phyloP scores from a whole-genome alignment of 306 rosid species.

The Acacia acuminata region DNA sequence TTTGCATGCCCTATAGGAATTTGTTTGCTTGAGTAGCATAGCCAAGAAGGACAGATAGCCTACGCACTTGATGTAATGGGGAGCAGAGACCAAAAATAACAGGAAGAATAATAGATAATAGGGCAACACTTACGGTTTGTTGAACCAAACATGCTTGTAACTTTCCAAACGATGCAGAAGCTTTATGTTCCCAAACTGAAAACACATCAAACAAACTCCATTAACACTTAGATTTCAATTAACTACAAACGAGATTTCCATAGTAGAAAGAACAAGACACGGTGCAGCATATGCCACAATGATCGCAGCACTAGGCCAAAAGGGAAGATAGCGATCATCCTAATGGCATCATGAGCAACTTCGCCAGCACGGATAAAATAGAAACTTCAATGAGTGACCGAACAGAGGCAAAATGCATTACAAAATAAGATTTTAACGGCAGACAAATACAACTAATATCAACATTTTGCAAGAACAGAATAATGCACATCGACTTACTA shows the following conservation, averaged over 20 bases:
- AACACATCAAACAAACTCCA: constrained; percentile 24
- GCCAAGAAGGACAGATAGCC: neutral
- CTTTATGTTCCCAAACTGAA: constrained; percentile 26
- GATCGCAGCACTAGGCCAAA: neutral
- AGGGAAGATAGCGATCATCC: neutral
- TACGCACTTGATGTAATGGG: neutral
- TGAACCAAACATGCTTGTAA: constrained; percentile 68
- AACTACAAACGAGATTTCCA: neutral
- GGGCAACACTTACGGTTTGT: constrained; percentile 64
- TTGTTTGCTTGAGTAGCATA: neutral
- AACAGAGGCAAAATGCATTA: neutral
- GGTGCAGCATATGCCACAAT: neutral
- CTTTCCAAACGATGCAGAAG: constrained; percentile 14
- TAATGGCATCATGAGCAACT: neutral
- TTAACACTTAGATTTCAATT: neutral
- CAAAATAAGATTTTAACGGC: neutral
- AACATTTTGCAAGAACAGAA: neutral
- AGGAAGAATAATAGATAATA: neutral
- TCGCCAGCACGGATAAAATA: neutral
- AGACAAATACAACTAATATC: neutral
- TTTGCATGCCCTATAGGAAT: neutral
- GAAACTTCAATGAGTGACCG: neutral
- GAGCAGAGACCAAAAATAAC: neutral
- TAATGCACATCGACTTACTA: neutral
- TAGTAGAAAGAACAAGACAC: neutral